A percentile compares a stretch with the other conserved stretches of the same genome.
Conservation (phyloP, 2,329 filamentous ascomycete genomes). For the Penicillium sp. region DNA sequence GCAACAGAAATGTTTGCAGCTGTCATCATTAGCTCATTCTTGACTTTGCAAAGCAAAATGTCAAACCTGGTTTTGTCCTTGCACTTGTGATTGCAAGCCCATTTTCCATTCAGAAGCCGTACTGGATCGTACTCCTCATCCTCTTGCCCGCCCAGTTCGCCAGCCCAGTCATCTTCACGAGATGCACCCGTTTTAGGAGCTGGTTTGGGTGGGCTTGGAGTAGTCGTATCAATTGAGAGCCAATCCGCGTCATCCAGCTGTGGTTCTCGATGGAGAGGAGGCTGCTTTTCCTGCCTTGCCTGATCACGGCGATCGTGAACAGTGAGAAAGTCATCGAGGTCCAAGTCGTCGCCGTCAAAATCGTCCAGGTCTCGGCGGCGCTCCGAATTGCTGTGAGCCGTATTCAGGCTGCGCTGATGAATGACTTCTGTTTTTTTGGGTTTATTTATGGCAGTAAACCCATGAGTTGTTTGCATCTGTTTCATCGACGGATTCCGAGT, state of each 20-base stretch:
- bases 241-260: slow-evolving; percentile 24
- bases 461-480: not conserved
- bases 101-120: slow-evolving; percentile 69
- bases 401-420: slow-evolving; percentile 3
- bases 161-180: slow-evolving; percentile 7
- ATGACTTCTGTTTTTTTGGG: slow-evolving; percentile 15
- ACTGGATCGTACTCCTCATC: slow-evolving; percentile 42
- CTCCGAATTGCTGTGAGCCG: slow-evolving; percentile 1
- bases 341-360: slow-evolving; percentile 56
- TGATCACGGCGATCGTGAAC: slow-evolving; percentile 16
- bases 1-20: slow-evolving; percentile 74
- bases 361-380: slow-evolving; percentile 42
- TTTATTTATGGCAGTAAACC: not conserved
- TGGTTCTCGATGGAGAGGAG: not conserved
- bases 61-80: slow-evolving; percentile 55
- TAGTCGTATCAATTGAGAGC: slow-evolving; percentile 18
- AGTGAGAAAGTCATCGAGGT: slow-evolving; percentile 56
- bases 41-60: not conserved
- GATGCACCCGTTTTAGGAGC: not conserved
- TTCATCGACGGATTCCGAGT: not conserved
- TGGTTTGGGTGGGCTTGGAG: slow-evolving; percentile 6
- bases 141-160: slow-evolving; percentile 10
- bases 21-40: slow-evolving; percentile 36
- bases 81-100: slow-evolving; percentile 73
- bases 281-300: not conserved